Evolutionary conservation across 2,329 filamentous ascomycete genomes (phyloP), one percentile per base, ranked within the genome.

Genomic region (Cordyceps cicadae): DNA sequence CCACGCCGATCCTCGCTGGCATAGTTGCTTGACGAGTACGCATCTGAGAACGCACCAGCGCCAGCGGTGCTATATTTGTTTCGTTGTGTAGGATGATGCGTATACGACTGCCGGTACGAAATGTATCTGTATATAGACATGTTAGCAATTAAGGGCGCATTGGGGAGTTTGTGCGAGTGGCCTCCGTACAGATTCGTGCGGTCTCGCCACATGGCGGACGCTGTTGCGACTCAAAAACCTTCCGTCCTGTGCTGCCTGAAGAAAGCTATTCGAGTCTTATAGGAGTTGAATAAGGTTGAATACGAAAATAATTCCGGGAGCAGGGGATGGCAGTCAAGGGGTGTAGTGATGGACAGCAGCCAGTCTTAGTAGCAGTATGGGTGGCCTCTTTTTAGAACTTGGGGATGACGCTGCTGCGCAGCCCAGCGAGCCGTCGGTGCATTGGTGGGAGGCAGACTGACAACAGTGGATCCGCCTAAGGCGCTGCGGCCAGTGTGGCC

Each of bases 81-180:
- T 76, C 92, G 91, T 77, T 95, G 92, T 63, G 87, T 84, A 59
- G 94, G 94, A 73, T 97, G 92, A 75, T 97, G 94, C 69, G 92
- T 86, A 77, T 97, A 97, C 70, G 93, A 97, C 79, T 99, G 94
- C 70, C 94, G 92, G 81, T 97, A 99, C 75, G 94, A 97, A 74
- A 99, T 94, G 75, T 95, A 99, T 73, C 93, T 96, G 71, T 48
- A 61, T 1, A 19, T 29, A 54, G 48, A 9, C 57, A 56, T 61
- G 66, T 75, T 67, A 74, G 59, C 8, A n/a, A 59, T 37, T 26
- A 59, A n/a, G 56, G 37, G 49, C 49, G 49, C 49, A 59, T 39
- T 59, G 8, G 26, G 49, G 49, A 52, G 11, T 12, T 59, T 8
- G 48, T 49, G 29, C 19, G 11, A 12, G 49, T 53, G 49, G 29